Percentiles rank a stretch among this genome's conserved stretches.
Conservation (phyloP, 2,329 filamentous ascomycete species). For the Colletotrichum shisoi region DNA sequence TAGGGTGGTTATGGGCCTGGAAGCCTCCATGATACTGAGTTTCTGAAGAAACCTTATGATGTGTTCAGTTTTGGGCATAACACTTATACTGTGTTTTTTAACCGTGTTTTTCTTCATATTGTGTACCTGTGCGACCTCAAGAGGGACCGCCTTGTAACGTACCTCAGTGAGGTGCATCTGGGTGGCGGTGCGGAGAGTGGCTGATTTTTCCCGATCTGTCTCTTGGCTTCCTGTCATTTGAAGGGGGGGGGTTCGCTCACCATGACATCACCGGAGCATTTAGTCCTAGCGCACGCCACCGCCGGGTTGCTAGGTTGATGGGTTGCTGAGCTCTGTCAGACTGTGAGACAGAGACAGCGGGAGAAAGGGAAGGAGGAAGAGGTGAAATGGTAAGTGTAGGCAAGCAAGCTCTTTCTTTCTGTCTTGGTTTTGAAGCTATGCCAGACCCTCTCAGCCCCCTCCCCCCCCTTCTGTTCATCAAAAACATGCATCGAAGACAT, state of each 20-base stretch:
- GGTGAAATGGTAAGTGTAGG: constrained; percentile 13
- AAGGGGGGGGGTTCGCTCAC: constrained; percentile 22
- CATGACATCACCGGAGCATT: constrained; percentile 42
- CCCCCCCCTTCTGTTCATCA: neutral
- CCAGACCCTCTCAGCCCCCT: too few relatives aligned
- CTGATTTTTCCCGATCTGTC: neutral
- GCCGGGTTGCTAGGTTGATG: neutral
- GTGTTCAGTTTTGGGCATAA: too few relatives aligned
- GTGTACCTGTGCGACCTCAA: too few relatives aligned
- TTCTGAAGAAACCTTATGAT: too few relatives aligned
- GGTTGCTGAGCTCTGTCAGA: constrained; percentile 20
- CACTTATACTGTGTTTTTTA: too few relatives aligned
- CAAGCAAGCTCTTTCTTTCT: neutral
- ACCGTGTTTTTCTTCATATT: too few relatives aligned
- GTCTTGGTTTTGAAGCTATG: neutral
- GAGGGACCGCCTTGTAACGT: too few relatives aligned
- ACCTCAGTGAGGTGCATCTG: neutral
- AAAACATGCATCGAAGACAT: neutral
- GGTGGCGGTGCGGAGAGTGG: constrained; percentile 35
- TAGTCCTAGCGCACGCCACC: constrained; percentile 31
- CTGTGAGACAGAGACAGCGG: constrained; percentile 4
- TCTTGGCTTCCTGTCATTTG: neutral
- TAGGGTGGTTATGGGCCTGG: too few relatives aligned
- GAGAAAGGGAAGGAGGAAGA: neutral
- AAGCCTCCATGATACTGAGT: too few relatives aligned